Evolutionary conservation across 1,284 basidiomycete genomes (phyloP), one percentile per base, ranked within the genome.

Genomic region (Irpex sp.): DNA sequence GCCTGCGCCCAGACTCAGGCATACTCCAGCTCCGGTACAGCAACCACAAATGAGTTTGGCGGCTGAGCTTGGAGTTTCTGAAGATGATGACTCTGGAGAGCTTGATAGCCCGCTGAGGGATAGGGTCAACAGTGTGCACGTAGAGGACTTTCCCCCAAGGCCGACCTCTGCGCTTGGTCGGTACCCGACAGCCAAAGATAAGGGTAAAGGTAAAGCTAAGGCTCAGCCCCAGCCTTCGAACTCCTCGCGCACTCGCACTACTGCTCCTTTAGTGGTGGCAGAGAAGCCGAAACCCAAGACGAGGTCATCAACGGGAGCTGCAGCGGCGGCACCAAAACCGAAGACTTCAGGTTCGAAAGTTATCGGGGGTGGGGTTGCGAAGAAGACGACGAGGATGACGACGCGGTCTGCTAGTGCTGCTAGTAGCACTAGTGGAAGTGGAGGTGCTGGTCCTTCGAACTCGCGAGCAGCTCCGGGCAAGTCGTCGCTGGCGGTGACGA

Each of bases 51-150:
- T 65, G 57, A 73, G 69, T 54, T 65, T 73, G 47, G 72, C 71
- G 8, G 69, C 68, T 59, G 73, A 73, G 63, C 65, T 73, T 1
- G 73, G 70, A 7, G 59, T 71, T 13, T 66, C 68, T 1, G 69
- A 70, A 31, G 69, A 70, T 54, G 72, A 72, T 36, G 71, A 72
- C 33, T 67, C 19, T 55, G 26, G 2, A 3, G 26, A 26, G 26
- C 26, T 26, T 26, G 26, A 26, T 26, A 4, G 26, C 4, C 53
- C 53, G 26, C 33, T 55, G 3, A 19, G 53, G 11, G 53, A 55
- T 15, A 55, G 13, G 11, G 19, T 47, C 26, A 53, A 59, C 39
- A 26, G 26, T n/a, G n/a, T n/a, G n/a, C n/a, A n/a, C 15, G 36
- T 46, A 31, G 49, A 54, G 1, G 61, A 62, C 49, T 9, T 46